phyloP scores from a whole-genome alignment of 2,329 filamentous ascomycete species.

The Aspergillus neotritici region DNA sequence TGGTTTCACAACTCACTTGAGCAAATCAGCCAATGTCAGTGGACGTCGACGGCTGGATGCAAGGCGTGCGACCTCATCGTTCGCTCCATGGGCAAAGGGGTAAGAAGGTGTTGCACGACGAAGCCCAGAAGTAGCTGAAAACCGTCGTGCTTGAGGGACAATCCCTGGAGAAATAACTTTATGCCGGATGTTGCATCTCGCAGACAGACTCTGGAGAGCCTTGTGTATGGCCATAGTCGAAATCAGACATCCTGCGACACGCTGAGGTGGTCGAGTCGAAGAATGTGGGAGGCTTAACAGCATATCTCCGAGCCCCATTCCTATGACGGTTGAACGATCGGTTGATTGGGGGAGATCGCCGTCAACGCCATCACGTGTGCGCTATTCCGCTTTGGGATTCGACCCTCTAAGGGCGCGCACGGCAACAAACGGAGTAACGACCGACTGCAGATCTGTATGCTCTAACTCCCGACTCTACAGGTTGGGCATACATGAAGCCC shows the following conservation, averaged over 20 bases:
- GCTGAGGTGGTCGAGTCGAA: not conserved
- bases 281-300: not conserved
- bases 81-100: constrained; percentile 51
- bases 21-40: constrained; percentile 78
- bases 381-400: too few species aligned
- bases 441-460: too few species aligned
- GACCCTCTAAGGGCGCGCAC: too few species aligned
- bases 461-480: too few species aligned
- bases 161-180: not conserved
- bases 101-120: constrained; percentile 37
- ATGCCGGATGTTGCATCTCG: constrained; percentile 6
- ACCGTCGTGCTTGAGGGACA: constrained; percentile 9
- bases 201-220: constrained; percentile 8
- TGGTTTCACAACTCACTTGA: constrained; percentile 56
- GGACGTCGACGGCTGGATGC: constrained; percentile 73
- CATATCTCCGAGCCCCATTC: not conserved
- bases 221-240: constrained; percentile 18
- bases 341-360: too few species aligned
- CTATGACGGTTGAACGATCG: too few species aligned
- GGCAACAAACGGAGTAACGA: too few species aligned
- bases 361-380: too few species aligned
- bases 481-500: too few species aligned
- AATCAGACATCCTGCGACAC: constrained; percentile 16
- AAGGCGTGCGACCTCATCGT: constrained; percentile 72
- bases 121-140: constrained; percentile 15